phyloP scores from a whole-genome alignment of 2,329 filamentous ascomycete species.

The Decorospora gaudefroyi region DNA sequence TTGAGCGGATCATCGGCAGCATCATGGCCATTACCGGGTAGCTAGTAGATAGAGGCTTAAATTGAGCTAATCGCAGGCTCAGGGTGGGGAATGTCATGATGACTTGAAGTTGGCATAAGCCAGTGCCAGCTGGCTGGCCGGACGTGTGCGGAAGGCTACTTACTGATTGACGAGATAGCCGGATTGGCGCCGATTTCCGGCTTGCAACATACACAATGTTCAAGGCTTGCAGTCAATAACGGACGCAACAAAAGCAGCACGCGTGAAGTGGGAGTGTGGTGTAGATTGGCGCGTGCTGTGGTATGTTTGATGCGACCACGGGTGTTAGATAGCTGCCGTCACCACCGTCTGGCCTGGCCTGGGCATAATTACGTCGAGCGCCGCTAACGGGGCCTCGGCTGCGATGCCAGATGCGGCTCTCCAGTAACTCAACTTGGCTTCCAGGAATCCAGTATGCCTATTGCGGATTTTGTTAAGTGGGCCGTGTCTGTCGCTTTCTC shows the following conservation, averaged over 20 bases:
- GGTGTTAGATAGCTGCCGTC: constrained; percentile 9
- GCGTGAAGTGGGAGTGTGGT: constrained; percentile 2
- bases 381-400: constrained; percentile 10
- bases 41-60: constrained; percentile 1
- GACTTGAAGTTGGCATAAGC: constrained; percentile 20
- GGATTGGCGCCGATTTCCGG: constrained; percentile 2
- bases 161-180: constrained; percentile 22
- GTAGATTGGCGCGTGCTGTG: constrained; percentile 15
- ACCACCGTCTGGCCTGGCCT: too few relatives aligned
- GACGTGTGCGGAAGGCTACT: constrained; percentile 25
- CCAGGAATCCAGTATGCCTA: constrained; percentile 10
- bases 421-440: constrained; percentile 10
- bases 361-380: constrained; percentile 14
- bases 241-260: constrained; percentile 1
- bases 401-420: constrained; percentile 17
- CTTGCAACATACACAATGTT: background rate
- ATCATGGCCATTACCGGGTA: constrained; percentile 1
- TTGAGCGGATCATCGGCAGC: constrained; percentile 7
- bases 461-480: background rate
- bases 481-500: constrained; percentile 2
- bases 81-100: constrained; percentile 27
- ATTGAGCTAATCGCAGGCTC: constrained; percentile 20
- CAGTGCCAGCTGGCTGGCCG: too few relatives aligned
- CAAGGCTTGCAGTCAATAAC: constrained; percentile 1
- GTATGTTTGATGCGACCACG: constrained; percentile 14